Base-by-base conservation (phyloP, 2,329 filamentous ascomycete species). In the Colletotrichum euphorbiae region DNA sequence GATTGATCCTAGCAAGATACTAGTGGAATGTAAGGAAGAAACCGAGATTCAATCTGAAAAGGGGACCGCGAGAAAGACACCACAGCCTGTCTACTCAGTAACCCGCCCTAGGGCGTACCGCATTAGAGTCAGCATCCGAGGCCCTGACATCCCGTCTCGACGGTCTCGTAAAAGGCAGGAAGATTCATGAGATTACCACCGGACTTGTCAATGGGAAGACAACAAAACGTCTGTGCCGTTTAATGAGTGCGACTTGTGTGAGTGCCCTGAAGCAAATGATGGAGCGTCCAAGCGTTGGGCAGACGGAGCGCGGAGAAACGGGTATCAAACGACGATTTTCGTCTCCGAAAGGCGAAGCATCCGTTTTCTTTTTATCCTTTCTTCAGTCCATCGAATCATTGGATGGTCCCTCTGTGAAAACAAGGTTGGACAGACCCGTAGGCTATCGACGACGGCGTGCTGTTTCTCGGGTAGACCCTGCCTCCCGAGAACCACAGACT, bases 121-220 rank as follows among this genome's bases (percentile, higher is more conserved):
- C 60, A 64, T 64, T 24, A 31, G 40, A 50, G 43, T 17, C 45
- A 54, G 60, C 64, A 54, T 67, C 60, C 52, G 64, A 67, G 64
- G 31, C 64, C 64, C 60, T 64, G 64, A 67, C 60, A 64, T 67
- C 60, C 65, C 65, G 60, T 64, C 65, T 64, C 46, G 46, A 45
- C 52, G 50, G 60, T 64, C 51, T 67, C 19, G 45, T 51, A 54
- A 64, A 54, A 64, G 64, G 64, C 36, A 63, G 51, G 31, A 58
- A 40, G 52, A 19, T 52, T 48, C 46, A 21, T 24, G 46, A 58
- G 52, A 58, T 52, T 24, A 52, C 51, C 60, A 24, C 46, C 36
- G 40, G 46, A 6, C 28, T 21, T 38, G 50, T 50, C 42, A 33
- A 62, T 40, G 21, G 46, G 19, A 31, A 59, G n/a, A 43, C 51